A percentile compares a stretch with the other conserved stretches of the same genome.
phyloP scores from a whole-genome alignment of 805 yeast genomes.

The Zygotorulaspora sp. region DNA sequence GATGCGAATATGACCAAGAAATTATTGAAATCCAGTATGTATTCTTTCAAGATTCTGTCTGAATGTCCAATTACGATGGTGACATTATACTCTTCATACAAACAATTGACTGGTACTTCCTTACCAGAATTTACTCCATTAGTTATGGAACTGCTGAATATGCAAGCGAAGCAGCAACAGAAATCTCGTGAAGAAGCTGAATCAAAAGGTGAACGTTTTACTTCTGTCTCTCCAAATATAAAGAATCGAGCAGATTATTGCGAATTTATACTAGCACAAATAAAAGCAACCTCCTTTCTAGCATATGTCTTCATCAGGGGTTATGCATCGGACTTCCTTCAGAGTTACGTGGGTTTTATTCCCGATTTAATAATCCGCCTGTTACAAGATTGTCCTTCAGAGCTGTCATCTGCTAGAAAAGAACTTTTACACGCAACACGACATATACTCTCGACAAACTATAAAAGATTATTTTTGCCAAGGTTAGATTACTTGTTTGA shows the following conservation, averaged over 20 bases:
- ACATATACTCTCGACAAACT: slow-evolving; percentile 89
- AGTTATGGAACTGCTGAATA: slow-evolving; percentile 63
- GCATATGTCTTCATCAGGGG: slow-evolving; percentile 90
- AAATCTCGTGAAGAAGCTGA: slow-evolving; percentile 57
- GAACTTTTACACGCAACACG: slow-evolving; percentile 91
- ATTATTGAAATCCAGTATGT: slow-evolving; percentile 60
- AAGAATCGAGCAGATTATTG: slow-evolving; percentile 74
- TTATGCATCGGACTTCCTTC: slow-evolving; percentile 61
- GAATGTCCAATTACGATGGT: slow-evolving; percentile 98
- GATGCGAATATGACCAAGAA: slow-evolving; percentile 35
- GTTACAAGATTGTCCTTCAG: slow-evolving; percentile 93
- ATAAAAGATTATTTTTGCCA: slow-evolving; percentile 74
- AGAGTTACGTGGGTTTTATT: slow-evolving; percentile 53
- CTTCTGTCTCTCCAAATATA: slow-evolving; percentile 71
- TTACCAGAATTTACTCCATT: slow-evolving; percentile 77
- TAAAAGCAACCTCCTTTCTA: slow-evolving; percentile 90
- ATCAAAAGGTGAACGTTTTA: slow-evolving; percentile 52
- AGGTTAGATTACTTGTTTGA: slow-evolving; percentile 81
- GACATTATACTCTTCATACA: slow-evolving; percentile 81
- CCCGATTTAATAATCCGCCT: slow-evolving; percentile 85
- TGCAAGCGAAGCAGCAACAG: slow-evolving; percentile 80
- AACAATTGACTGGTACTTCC: slow-evolving; percentile 63
- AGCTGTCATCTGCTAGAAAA: slow-evolving; percentile 83
- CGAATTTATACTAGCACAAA: slow-evolving; percentile 88
- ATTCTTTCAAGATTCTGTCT: slow-evolving; percentile 83